Conservation (phyloP, 805 yeast genomes). For the Cyberlindnera euphorbiiphila region DNA sequence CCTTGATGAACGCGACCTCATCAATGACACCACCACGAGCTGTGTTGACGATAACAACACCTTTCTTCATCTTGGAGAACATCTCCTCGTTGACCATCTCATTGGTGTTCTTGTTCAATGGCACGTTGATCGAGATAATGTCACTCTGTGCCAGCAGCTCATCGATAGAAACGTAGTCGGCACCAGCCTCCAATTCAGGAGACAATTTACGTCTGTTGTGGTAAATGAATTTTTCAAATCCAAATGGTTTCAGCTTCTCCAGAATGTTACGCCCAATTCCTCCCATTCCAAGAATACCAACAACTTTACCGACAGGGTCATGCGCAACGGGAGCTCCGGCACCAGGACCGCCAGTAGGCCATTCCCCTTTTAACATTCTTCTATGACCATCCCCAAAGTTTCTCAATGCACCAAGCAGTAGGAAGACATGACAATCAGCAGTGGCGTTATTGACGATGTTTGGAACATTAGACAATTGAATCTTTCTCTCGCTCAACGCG, state of each 20-base stretch:
- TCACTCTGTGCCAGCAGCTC: slow-evolving; percentile 63
- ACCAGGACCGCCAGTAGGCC: slow-evolving; percentile 53
- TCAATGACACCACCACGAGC: slow-evolving; percentile 86
- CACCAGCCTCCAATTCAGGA: slow-evolving; percentile 58
- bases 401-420: slow-evolving; percentile 60
- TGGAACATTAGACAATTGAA: slow-evolving; percentile 69
- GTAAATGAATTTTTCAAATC: slow-evolving; percentile 65
- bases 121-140: slow-evolving; percentile 70
- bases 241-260: slow-evolving; percentile 70
- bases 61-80: slow-evolving; percentile 69
- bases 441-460: slow-evolving; percentile 65
- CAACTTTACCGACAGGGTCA: slow-evolving; percentile 70
- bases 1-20: slow-evolving; percentile 53
- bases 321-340: slow-evolving; percentile 62
- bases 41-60: slow-evolving; percentile 72
- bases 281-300: slow-evolving; percentile 85
- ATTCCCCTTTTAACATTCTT: slow-evolving; percentile 52
- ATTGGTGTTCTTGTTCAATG: slow-evolving; percentile 66
- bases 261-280: slow-evolving; percentile 85
- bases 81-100: slow-evolving; percentile 63
- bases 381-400: slow-evolving; percentile 61
- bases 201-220: slow-evolving; percentile 63
- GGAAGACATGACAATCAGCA: slow-evolving; percentile 64
- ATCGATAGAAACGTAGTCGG: slow-evolving; percentile 69
- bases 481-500: slow-evolving; percentile 45